phyloP scores from a whole-genome alignment of 768 basidiomycete species.

The Mycena polygramma region DNA sequence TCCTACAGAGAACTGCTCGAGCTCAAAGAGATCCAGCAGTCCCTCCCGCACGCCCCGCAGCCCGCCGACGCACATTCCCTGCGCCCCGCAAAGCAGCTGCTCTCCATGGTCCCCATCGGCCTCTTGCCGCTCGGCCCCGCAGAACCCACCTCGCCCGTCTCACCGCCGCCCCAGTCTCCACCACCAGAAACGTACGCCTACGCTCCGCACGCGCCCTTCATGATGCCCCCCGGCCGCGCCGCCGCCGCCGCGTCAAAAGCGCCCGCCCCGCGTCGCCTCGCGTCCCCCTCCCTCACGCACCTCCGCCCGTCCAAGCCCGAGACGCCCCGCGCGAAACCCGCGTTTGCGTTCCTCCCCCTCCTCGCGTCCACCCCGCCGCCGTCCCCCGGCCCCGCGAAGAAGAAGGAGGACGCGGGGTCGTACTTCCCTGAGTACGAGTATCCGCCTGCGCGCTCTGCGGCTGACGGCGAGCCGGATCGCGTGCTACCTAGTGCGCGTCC shows the following conservation, averaged over 20 bases:
- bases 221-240: constrained; percentile 38
- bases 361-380: background rate
- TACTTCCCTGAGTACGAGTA: constrained; percentile 28
- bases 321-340: constrained; percentile 16
- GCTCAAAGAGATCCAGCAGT: constrained; percentile 76
- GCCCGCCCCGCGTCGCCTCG: constrained; percentile 21
- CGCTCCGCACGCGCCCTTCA: constrained; percentile 22
- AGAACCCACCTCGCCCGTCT: constrained; percentile 11
- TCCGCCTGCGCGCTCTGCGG: constrained; percentile 32
- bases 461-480: constrained; percentile 37
- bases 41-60: constrained; percentile 71
- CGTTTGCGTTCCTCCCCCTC: constrained; percentile 36
- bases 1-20: constrained; percentile 70
- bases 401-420: background rate
- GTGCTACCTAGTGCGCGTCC: constrained; percentile 4
- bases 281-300: constrained; percentile 32
- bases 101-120: constrained; percentile 71
- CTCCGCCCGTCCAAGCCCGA: constrained; percentile 30
- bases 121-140: constrained; percentile 67
- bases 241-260: background rate
- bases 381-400: background rate
- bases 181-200: background rate
- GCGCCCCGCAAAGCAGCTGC: constrained; percentile 56
- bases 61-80: constrained; percentile 51
- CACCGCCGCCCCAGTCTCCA: constrained; percentile 6